Base-by-base conservation (phyloP, 2,329 filamentous ascomycete species). In the Epichloe baconii region DNA sequence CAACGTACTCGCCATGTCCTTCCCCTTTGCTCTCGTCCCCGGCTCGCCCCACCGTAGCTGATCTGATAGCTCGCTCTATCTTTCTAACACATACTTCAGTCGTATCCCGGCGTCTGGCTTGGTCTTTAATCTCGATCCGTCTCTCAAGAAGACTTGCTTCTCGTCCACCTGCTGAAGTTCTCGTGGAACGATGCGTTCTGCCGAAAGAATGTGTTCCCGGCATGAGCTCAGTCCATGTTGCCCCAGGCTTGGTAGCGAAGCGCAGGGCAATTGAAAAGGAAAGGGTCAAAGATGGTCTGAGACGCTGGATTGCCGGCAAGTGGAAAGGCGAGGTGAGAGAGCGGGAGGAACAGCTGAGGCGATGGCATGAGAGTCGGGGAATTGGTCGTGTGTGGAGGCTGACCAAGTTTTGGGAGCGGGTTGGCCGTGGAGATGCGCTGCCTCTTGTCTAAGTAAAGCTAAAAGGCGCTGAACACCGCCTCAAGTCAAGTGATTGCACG, bases 1-100 rank as follows among this genome's bases (percentile, higher is more conserved):
- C 79, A 75, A 47, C 74, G 70, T 55, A 77, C 73, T 37, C 77
- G 80, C 37, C 58, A 68, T 36, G 64, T 71, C 4, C 74, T 88
- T 3, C 71, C 75, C 73, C 75, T 15, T 69, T 80, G 35, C 71
- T 87, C 11, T 68, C 70, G 7, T 76, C 76, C 5, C 74, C 80
- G 4, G 73, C 71, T 31, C 75, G 80, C 7, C 80, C 83, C 2
- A 75, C 78, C 4, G 70, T 82, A 2, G 65, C 77, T 38, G 78
- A 84, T 51, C 79, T 86, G 14, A 80, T 83, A 49, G 66, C 72
- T 21, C 76, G 81, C 41, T 76, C 72, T 62, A 86, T 88, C 61
- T 83, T 86, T 65, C 66, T 86, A 42, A 84, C 82, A 41, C 72
- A 76, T 50, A 86, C 80, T 14, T 78, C 82, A 36, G 73, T 83